phyloP scores from a whole-genome alignment of 129 eudicot species.

The Tagetes erecta region DNA sequence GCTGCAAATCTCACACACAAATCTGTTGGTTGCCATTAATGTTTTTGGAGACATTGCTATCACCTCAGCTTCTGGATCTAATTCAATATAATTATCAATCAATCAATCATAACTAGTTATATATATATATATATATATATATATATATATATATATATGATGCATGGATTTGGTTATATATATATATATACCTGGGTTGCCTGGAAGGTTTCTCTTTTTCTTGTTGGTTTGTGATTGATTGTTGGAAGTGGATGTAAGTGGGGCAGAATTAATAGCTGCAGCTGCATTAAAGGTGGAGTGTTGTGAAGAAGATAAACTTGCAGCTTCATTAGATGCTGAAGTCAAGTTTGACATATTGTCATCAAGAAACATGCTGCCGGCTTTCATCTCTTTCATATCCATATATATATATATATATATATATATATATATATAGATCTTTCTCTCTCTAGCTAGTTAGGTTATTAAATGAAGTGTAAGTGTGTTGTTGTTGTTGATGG shows the following conservation, averaged over 20 bases:
- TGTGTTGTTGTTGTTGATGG: background rate
- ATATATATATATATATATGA: background rate
- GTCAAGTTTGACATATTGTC: constrained; percentile 69
- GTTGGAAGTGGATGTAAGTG: constrained; percentile 22
- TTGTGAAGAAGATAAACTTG: constrained; percentile 56
- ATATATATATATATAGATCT: background rate
- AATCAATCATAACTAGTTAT: background rate
- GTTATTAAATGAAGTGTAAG: constrained; percentile 30
- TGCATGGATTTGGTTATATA: too few species aligned
- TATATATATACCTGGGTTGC: constrained; percentile 55
- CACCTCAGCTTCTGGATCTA: constrained; percentile 78
- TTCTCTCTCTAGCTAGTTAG: constrained; percentile 20
- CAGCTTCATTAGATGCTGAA: constrained; percentile 66
- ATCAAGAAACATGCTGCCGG: constrained; percentile 34
- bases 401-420: background rate
- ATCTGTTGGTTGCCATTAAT: constrained; percentile 69
- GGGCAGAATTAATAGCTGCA: too few species aligned
- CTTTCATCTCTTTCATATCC: constrained; percentile 36
- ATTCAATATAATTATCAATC: background rate
- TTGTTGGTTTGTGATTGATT: constrained; percentile 43
- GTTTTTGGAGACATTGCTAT: constrained; percentile 63
- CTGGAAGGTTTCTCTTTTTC: constrained; percentile 74
- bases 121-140: background rate
- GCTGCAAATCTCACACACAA: constrained; percentile 61
- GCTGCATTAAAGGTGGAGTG: too few species aligned